Evolutionary conservation across 2,329 filamentous ascomycete genomes (phyloP).

Genomic region (Aotearoamyces nothofagi): DNA sequence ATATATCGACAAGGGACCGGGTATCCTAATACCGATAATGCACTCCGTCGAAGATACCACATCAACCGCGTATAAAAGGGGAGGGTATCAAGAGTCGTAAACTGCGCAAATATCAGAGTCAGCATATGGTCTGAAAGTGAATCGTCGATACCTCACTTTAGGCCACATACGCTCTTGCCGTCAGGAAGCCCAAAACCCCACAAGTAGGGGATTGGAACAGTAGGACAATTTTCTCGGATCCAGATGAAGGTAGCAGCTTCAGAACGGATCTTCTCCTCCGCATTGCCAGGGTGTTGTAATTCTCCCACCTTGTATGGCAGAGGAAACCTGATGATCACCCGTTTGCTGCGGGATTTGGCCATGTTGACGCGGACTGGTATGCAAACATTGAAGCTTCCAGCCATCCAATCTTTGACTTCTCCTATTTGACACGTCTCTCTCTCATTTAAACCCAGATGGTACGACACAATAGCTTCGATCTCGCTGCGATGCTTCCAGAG

Average conservation of each 20-base stretch:
- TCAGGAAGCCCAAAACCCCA: constrained; percentile 20
- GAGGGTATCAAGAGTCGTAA: constrained; percentile 5
- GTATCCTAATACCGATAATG: constrained; percentile 12
- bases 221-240: constrained; percentile 22
- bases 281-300: constrained; percentile 20
- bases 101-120: constrained; percentile 5
- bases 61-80: constrained; percentile 9
- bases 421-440: constrained; percentile 9
- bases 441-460: constrained; percentile 13
- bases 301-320: constrained; percentile 24
- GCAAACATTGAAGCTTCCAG: constrained; percentile 23
- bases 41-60: constrained; percentile 11
- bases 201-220: constrained; percentile 21
- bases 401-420: constrained; percentile 17
- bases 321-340: constrained; percentile 17
- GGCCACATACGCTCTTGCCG: constrained; percentile 14
- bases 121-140: constrained; percentile 5
- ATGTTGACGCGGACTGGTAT: constrained; percentile 15
- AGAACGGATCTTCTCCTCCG: constrained; percentile 26
- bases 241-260: constrained; percentile 25
- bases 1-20: constrained; percentile 14
- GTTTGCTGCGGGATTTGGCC: constrained; percentile 9
- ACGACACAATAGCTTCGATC: constrained; percentile 15
- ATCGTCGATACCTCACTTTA: constrained; percentile 2
- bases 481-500: constrained; percentile 8